Base-by-base conservation (phyloP, 2,329 filamentous ascomycete genomes). In the Cladosporium sp. region DNA sequence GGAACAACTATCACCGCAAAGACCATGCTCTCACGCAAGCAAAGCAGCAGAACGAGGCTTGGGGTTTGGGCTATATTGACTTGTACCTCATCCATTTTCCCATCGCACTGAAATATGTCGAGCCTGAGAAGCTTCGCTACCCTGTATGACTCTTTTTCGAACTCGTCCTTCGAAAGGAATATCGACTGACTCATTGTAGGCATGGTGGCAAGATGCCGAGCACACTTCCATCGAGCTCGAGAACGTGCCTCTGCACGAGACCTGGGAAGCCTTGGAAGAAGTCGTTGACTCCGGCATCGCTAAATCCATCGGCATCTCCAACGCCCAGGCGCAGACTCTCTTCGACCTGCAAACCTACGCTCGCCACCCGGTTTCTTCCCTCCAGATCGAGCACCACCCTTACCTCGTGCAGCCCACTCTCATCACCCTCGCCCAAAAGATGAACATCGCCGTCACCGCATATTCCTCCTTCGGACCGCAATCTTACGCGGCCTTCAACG, bases 321-420 rank as follows among this genome's bases (percentile, higher is more conserved):
- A 95, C 13, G 30, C 47, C 41, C 47, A 47, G 34, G 15, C 18
- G 47, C 39, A 29, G 30, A 76, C 89, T 57, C 72, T 95, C 64
- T 85, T 91, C 70, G 88, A 93, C 70, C 74, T 91, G 60, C 79
- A 92, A 65, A 82, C 86, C 62, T 89, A 90, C 71, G 87, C 87
- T 55, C 82, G 80, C 61, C 80, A 89, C 70, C 77, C 77, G 37
- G 86, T 88, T 7, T 85, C 88, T 29, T 84, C 86, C 30, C 83
- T 93, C 54, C 89, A 95, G 77, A 85, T 95, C 70, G 89, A 95
- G 77, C 88, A 92, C 74, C 89, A 95, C 78, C 89, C 89, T 20
- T 93, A 91, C 79, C 81, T 92, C 52, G 85, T 87, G 54, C 89
- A 95, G 77, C 70, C 75, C 52, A 78, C 83, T 47, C 80, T 95